Percentiles rank a stretch among this genome's conserved stretches.
Evolutionary conservation across 192 early-diverging fungal species (phyloP).

Genomic region (Funneliformis mosseae): DNA sequence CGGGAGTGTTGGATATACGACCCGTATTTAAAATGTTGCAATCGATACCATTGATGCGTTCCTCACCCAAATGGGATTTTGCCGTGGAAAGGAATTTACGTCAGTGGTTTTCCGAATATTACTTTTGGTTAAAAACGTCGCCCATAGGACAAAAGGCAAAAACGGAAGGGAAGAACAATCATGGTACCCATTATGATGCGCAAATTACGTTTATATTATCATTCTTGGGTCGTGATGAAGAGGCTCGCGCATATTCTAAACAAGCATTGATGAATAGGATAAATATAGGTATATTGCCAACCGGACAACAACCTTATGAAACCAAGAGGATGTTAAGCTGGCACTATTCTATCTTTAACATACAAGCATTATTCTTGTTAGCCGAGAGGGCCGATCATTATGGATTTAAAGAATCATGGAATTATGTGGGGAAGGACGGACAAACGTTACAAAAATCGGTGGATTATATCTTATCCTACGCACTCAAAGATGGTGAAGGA

Average conservation of each 20-base stretch:
- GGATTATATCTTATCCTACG: conserved; percentile 55
- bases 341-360: conserved; percentile 55
- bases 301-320: conserved; percentile 50
- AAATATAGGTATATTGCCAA: conserved; percentile 37
- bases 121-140: conserved; percentile 41
- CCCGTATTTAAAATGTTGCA: conserved; percentile 45
- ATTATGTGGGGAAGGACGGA: conserved; percentile 43
- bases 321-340: conserved; percentile 46
- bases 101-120: conserved; percentile 44
- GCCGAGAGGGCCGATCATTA: conserved; percentile 43
- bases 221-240: conserved; percentile 45
- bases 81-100: conserved; percentile 39
- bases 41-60: conserved; percentile 42
- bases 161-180: conserved; percentile 48
- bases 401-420: conserved; percentile 43
- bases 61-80: conserved; percentile 36
- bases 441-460: conserved; percentile 50
- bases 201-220: conserved; percentile 49
- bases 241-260: conserved; percentile 36
- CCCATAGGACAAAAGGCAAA: conserved; percentile 35
- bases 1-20: conserved; percentile 51
- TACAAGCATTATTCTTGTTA: conserved; percentile 49
- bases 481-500: conserved; percentile 44
- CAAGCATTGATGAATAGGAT: conserved; percentile 45
- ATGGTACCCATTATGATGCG: conserved; percentile 60